Evolutionary conservation across 495 filamentous ascomycete genomes (phyloP).

Genomic region (Articulospora tetracladia): DNA sequence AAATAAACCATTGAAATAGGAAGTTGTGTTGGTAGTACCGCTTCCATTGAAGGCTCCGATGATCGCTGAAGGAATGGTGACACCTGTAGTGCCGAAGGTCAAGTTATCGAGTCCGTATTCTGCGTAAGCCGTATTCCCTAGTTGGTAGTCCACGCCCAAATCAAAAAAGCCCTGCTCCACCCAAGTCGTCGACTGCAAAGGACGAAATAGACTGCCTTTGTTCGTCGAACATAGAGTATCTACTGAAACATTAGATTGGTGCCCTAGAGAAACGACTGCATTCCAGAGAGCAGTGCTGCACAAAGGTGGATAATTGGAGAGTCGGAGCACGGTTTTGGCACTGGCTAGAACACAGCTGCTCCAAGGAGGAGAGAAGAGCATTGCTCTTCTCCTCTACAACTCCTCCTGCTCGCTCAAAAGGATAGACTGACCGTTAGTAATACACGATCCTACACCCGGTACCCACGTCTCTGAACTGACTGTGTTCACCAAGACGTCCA

Average conservation of each 20-base stretch:
- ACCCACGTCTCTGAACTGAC: slow-evolving; percentile 55
- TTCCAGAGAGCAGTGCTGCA: not conserved
- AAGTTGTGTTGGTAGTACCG: slow-evolving; percentile 44
- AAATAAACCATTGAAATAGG: slow-evolving; percentile 54
- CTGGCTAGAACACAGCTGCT: not conserved
- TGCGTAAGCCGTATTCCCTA: slow-evolving; percentile 48
- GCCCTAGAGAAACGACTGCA: not conserved
- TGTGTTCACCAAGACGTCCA: slow-evolving; percentile 55
- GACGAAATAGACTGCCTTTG: slow-evolving; percentile 51
- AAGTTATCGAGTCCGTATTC: slow-evolving; percentile 58
- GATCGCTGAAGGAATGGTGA: slow-evolving; percentile 37
- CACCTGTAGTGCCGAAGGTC: slow-evolving; percentile 38
- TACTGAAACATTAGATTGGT: not conserved
- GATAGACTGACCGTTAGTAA: not conserved
- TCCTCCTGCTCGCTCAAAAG: not conserved
- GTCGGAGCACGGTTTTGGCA: too few relatives aligned
- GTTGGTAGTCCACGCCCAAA: slow-evolving; percentile 46
- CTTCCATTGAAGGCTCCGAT: slow-evolving; percentile 39
- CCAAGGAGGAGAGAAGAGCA: not conserved
- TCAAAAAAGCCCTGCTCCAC: slow-evolving; percentile 48
- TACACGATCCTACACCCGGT: not conserved
- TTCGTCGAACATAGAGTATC: slow-evolving; percentile 28
- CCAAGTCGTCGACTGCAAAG: slow-evolving; percentile 51
- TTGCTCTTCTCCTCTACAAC: not conserved
- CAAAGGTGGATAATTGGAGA: too few relatives aligned